Evolutionary conservation across 306 rosid species (phyloP).

Genomic region (Rosa rugosa): DNA sequence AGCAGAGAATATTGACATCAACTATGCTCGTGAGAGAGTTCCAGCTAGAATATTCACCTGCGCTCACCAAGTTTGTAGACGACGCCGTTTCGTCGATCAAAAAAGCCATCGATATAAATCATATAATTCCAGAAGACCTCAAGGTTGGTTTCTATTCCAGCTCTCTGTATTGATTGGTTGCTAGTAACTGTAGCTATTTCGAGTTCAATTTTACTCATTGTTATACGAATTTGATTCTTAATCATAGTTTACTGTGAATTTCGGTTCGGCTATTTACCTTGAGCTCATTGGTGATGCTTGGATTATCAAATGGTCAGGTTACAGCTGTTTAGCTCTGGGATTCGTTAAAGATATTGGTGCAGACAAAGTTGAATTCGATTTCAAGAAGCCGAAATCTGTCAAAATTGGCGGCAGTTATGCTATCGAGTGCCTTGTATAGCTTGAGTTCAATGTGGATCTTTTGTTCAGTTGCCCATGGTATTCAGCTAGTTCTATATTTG

Average conservation of each 20-base stretch:
- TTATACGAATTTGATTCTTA: neutral
- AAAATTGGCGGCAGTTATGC: slow-evolving; percentile 71
- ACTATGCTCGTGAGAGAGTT: slow-evolving; percentile 59
- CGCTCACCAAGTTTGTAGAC: slow-evolving; percentile 45
- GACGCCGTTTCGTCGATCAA: slow-evolving; percentile 55
- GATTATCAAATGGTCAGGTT: slow-evolving; percentile 37
- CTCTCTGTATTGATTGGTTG: too few species aligned
- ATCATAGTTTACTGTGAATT: neutral
- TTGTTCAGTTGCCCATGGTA: slow-evolving; percentile 80
- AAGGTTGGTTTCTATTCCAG: slow-evolving; percentile 31
- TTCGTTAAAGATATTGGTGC: slow-evolving; percentile 81
- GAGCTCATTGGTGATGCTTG: slow-evolving; percentile 8
- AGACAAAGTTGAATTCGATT: slow-evolving; percentile 79
- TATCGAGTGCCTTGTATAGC: slow-evolving; percentile 51
- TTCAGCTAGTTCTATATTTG: neutral
- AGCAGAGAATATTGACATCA: too few species aligned
- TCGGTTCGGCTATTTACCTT: neutral
- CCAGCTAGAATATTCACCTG: slow-evolving; percentile 37
- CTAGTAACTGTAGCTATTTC: neutral
- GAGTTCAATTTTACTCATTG: neutral
- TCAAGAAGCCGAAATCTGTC: slow-evolving; percentile 58
- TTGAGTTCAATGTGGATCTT: slow-evolving; percentile 68
- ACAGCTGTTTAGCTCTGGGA: slow-evolving; percentile 55
- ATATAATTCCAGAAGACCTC: slow-evolving; percentile 52
- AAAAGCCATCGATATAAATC: slow-evolving; percentile 38